phyloP scores from a whole-genome alignment of 2,329 filamentous ascomycete genomes.

The Fusarium burgessii region DNA sequence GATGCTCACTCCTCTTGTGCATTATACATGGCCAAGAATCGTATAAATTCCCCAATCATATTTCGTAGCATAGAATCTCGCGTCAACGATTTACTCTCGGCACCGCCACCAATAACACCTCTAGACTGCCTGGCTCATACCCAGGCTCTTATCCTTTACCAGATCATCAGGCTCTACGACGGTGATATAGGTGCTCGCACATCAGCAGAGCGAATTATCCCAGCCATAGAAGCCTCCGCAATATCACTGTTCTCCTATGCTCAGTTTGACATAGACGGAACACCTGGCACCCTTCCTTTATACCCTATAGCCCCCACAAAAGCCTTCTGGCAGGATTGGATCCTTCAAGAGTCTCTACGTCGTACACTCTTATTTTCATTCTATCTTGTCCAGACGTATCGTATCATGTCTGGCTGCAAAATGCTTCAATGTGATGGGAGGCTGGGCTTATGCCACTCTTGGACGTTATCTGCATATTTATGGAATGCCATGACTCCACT shows the following conservation, averaged over 20 bases:
- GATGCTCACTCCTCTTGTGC: conserved; percentile 66
- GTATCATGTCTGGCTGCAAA: conserved; percentile 48
- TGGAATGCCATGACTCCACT: conserved; percentile 53
- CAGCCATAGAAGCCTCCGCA: conserved; percentile 51
- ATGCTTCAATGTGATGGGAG: conserved; percentile 47
- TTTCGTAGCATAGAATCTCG: conserved; percentile 60
- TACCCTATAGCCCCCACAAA: conserved; percentile 56
- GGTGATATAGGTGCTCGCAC: conserved; percentile 58
- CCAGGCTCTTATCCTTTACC: conserved; percentile 63
- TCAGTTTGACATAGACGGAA: conserved; percentile 46
- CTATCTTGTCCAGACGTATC: conserved; percentile 58
- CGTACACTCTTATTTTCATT: conserved; percentile 63
- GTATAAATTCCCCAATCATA: conserved; percentile 61
- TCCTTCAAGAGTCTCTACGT: conserved; percentile 65
- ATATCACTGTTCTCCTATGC: conserved; percentile 50
- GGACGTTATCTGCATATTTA: conserved; percentile 55
- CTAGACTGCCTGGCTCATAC: conserved; percentile 55
- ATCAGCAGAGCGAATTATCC: conserved; percentile 52
- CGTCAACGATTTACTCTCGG: conserved; percentile 56
- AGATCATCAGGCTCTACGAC: conserved; percentile 64
- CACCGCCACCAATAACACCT: conserved; percentile 48
- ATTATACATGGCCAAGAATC: conserved; percentile 63
- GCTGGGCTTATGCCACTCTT: conserved; percentile 51
- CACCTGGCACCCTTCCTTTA: conserved; percentile 42
- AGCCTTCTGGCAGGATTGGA: conserved; percentile 63